Evolutionary conservation across 2,329 filamentous ascomycete genomes (phyloP), one percentile per base, ranked within the genome.

Genomic region (Paecilomyces dactylethromorphus): DNA sequence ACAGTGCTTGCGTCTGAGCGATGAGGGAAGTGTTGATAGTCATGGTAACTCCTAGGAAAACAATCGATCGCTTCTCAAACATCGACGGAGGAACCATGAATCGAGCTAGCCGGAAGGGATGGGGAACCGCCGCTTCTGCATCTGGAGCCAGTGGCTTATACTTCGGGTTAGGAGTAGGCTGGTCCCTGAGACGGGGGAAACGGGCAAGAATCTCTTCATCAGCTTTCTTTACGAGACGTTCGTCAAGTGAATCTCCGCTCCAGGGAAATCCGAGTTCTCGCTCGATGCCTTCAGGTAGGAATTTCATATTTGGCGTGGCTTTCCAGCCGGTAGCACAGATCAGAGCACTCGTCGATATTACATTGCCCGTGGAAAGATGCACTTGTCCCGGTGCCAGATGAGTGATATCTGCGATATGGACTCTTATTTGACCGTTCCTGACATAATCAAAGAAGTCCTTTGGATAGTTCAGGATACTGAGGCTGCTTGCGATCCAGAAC

Each of bases 391-490:
- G 67, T 0, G 76, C 75, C 3, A 88, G 74, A 22, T 73, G 72
- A 1, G 73, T 69, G 4, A 89, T 76, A 53, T 87, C 82, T 32
- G 79, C 79, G 7, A 85, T 68, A 54, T 86, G 78, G 0, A 88
- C 73, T 18, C 76, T 75, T 33, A 88, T 80, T n/a, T 74, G 77
- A 3, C 82, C 82, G 4, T 76, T 68, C 52, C 75, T 76, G 11
- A 89, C 77, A 12, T 85, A 71, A 5, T 83, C 80, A 66, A 86
- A 83, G 65, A 87, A 80, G 62, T 83, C 76, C 2, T 76, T 79
- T 0, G 78, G 77, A 64, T 84, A 88, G 66, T 87, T 88, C 58
- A 85, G 75, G 31, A 88, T 86, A 53, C 82, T 82, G 32, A 87
- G 74, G 0, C 78, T 79, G 11, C 78, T 80, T 1, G 81, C 84